A percentile compares a stretch with the other conserved stretches of the same genome.
Conservation (phyloP, 768 basidiomycete genomes). For the Leucocoprinus leucothites region DNA sequence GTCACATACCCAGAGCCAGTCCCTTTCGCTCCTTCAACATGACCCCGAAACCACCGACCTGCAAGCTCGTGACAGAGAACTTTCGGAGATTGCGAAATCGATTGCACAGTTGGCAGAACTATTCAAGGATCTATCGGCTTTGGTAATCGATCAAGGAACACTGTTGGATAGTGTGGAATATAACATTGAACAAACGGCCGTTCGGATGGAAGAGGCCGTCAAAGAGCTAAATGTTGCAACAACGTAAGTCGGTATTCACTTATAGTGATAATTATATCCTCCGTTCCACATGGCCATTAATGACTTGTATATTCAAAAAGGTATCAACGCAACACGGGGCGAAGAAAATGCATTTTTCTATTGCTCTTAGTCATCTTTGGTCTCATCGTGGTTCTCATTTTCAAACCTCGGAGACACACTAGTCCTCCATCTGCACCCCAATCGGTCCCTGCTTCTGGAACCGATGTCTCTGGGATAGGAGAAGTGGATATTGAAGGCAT, state of each 20-base stretch:
- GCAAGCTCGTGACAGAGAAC: constrained; percentile 57
- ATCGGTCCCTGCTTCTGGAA: constrained; percentile 9
- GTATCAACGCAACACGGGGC: constrained; percentile 92
- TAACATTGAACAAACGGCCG: constrained; percentile 91
- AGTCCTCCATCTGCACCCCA: constrained; percentile 21
- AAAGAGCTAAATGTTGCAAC: constrained; percentile 82
- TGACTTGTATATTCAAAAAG: constrained; percentile 33
- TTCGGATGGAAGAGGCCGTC: constrained; percentile 78
- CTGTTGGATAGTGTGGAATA: constrained; percentile 96
- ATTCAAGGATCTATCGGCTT: constrained; percentile 89
- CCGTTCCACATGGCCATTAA: constrained; percentile 4
- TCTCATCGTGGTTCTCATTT: constrained; percentile 82
- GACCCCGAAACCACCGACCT: constrained; percentile 36
- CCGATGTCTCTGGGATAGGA: constrained; percentile 4
- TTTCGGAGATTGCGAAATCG: constrained; percentile 87
- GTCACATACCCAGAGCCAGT: constrained; percentile 32
- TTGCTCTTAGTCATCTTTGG: constrained; percentile 88
- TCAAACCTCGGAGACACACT: constrained; percentile 76
- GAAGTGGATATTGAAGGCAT: constrained; percentile 5
- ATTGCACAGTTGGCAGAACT: constrained; percentile 91
- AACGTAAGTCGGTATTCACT: constrained; percentile 43
- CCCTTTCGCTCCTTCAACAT: constrained; percentile 38
- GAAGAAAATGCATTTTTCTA: constrained; percentile 91
- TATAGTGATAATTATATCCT: constrained; percentile 2
- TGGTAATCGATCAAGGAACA: constrained; percentile 98